Percentiles rank a stretch among this genome's conserved stretches.
Evolutionary conservation across 352 stramenopile genomes (phyloP).

Genomic region (Pythium insidiosum): DNA sequence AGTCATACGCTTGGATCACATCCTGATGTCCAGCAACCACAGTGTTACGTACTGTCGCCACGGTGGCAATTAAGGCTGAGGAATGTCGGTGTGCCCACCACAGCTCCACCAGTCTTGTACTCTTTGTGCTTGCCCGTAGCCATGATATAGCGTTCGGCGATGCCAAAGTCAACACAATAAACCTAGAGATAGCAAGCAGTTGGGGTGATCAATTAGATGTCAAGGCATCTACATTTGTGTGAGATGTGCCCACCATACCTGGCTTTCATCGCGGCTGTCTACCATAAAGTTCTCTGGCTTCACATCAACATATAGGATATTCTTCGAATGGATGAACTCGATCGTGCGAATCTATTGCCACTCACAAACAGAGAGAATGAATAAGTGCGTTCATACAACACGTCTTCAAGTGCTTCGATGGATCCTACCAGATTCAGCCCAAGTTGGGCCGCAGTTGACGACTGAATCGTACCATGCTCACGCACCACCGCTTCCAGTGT

Average conservation of each 20-base stretch:
- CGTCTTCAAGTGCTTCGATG: too few species aligned
- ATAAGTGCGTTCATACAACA: too few species aligned
- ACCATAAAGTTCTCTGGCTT: constrained; percentile 96
- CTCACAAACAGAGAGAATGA: too few species aligned
- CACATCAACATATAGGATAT: constrained; percentile 90
- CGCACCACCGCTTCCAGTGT: constrained; percentile 60
- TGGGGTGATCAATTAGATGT: too few species aligned
- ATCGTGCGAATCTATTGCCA: constrained; percentile 55
- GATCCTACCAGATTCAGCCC: constrained; percentile 52
- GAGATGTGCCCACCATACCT: too few species aligned
- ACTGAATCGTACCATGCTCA: constrained; percentile 48
- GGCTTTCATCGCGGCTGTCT: constrained; percentile 34
- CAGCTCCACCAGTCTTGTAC: constrained; percentile 49
- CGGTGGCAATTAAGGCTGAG: constrained; percentile 85
- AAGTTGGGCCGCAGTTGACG: constrained; percentile 45
- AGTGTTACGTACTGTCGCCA: constrained; percentile 56
- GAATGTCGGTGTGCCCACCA: constrained; percentile 90
- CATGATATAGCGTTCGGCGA: constrained; percentile 82
- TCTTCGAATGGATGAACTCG: constrained; percentile 84
- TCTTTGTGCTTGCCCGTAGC: constrained; percentile 81
- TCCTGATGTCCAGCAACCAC: not conserved
- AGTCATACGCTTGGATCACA: too few species aligned
- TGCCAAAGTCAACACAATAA: constrained; percentile 89
- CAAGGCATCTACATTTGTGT: too few species aligned
- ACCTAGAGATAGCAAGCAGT: too few species aligned